Base-by-base conservation (phyloP, 805 yeast genomes). In the Torulaspora maleeae region DNA sequence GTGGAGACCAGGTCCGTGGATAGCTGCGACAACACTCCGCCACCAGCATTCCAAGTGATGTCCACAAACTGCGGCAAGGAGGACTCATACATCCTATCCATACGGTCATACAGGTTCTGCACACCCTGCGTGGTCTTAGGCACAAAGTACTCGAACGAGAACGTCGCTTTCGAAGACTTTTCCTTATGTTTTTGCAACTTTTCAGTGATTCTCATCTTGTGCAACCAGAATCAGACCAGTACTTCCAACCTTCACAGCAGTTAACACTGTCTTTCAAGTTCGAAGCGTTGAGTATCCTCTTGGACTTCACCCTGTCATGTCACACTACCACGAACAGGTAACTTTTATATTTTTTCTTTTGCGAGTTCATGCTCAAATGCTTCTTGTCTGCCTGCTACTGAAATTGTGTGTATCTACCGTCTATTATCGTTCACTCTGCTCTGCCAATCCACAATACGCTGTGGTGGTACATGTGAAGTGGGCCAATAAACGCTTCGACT, bases 21-120 rank as follows among this genome's bases (percentile, higher is more conserved):
- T 52, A 89, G 70, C 35, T 80, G 79, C 11, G 95, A 82, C 40
- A 84, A 68, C 2, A 53, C 56, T 38, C 95, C 76, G 5, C 98
- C 98, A 33, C 99, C 99, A 3, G 99, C 99, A 60, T 91, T 91
- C 99, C 99, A 93, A 1, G 99, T 93, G 52, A 93, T 86, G 63
- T 93, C 99, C 48, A 93, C 82, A 66, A 93, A 93, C 52, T 86
- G 80, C 1, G 99, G 99, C 52, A 82, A 82, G 2, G 70, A 57
- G 57, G 88, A 73, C 53, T 86, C 87, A 66, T 86, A 88, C 99
- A 93, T 93, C 65, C 96, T 79, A 62, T 93, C 98, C 90, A 93
- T 91, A 63, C 99, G 77, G 66, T 93, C 98, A 70, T 90, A 91
- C 48, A 93, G 73, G 64, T 93, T 93, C 64, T 89, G 96, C 19